Conservation (phyloP, 768 basidiomycete species). For the Cytidiella melzeri region DNA sequence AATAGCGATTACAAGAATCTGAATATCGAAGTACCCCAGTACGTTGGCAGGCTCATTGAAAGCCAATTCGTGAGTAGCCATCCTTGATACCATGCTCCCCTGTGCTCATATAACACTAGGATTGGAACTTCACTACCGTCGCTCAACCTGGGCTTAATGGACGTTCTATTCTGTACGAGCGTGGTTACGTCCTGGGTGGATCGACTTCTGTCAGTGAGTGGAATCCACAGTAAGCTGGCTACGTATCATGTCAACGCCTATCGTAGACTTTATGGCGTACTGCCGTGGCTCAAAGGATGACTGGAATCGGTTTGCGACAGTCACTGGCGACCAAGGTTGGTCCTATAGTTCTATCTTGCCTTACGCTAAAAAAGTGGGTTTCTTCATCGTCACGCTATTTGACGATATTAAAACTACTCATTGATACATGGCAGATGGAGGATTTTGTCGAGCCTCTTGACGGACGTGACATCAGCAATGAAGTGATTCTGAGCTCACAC, state of each 20-base stretch:
- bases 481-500: constrained; percentile 16
- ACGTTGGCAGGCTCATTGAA: no score
- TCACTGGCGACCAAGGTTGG: constrained; percentile 25
- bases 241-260: no score
- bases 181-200: constrained; percentile 23
- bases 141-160: constrained; percentile 17
- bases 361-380: constrained; percentile 19
- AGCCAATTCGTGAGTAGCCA: no score
- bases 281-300: constrained; percentile 22
- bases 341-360: constrained; percentile 16
- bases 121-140: constrained; percentile 25
- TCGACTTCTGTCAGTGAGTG: constrained; percentile 22
- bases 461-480: constrained; percentile 13
- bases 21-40: no score
- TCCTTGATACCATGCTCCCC: no score
- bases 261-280: constrained; percentile 23
- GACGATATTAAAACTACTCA: background rate
- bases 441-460: constrained; percentile 10
- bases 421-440: constrained; percentile 7
- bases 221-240: no score
- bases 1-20: no score
- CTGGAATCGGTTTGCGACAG: constrained; percentile 15
- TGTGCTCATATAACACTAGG: no score
- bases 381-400: background rate
- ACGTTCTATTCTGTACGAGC: constrained; percentile 17